Percentiles rank a stretch among this genome's conserved stretches.
phyloP scores from a whole-genome alignment of 352 stramenopile genomes.

The Globisporangium nunn region DNA sequence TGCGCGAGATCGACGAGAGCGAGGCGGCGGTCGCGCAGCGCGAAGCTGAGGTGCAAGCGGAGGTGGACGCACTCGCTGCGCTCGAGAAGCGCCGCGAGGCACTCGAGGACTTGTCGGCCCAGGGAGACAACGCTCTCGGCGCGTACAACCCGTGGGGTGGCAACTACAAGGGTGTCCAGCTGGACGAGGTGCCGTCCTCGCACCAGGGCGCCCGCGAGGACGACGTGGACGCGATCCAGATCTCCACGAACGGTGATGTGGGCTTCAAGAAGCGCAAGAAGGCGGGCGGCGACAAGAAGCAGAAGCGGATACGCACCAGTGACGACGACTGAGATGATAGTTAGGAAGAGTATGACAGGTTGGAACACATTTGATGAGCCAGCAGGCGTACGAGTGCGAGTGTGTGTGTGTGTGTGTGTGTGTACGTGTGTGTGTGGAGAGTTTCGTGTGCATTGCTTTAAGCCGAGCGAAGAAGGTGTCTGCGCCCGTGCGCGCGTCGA shows the following conservation, averaged over 20 bases:
- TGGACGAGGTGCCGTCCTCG: slow-evolving; percentile 26
- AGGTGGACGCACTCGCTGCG: slow-evolving; percentile 26
- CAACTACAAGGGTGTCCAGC: slow-evolving; percentile 75
- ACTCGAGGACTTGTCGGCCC: slow-evolving; percentile 53
- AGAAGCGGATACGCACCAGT: slow-evolving; percentile 52
- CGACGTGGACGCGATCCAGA: slow-evolving; percentile 24
- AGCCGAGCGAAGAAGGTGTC: no score
- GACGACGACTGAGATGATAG: slow-evolving; percentile 34
- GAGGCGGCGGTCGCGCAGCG: slow-evolving; percentile 50
- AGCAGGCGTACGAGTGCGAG: not conserved
- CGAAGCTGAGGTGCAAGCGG: slow-evolving; percentile 33
- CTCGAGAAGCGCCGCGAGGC: slow-evolving; percentile 50
- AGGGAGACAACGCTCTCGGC: slow-evolving; percentile 68
- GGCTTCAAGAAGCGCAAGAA: slow-evolving; percentile 69
- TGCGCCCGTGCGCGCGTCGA: no score
- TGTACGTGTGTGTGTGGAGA: not conserved
- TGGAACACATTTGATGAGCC: not conserved
- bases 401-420: not conserved
- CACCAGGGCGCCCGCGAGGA: not conserved
- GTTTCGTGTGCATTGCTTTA: slow-evolving; percentile 14
- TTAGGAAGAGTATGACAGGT: not conserved
- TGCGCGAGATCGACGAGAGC: slow-evolving; percentile 71
- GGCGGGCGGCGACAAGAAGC: slow-evolving; percentile 32
- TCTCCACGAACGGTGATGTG: slow-evolving; percentile 42
- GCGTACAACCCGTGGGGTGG: slow-evolving; percentile 81